Conservation (phyloP, 306 rosid species). For the Castanopsis chinensis region DNA sequence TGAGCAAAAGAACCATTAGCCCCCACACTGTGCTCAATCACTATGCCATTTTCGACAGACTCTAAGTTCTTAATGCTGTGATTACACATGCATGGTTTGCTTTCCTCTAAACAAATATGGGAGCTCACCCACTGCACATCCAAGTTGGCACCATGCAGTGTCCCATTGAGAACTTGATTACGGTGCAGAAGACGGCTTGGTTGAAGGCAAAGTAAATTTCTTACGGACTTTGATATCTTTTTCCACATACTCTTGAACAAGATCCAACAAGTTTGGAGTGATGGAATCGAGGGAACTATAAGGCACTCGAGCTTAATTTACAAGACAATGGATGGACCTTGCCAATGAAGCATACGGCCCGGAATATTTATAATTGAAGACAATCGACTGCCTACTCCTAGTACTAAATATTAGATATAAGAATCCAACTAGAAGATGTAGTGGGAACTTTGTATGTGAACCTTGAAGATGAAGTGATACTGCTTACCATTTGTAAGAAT, state of each 20-base stretch:
- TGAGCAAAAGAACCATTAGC: constrained; percentile 54
- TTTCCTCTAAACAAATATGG: constrained; percentile 53
- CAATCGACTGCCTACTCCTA: background rate
- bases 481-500: no score
- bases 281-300: background rate
- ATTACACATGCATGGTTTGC: constrained; percentile 31
- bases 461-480: no score
- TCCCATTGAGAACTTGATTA: constrained; percentile 23
- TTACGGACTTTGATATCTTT: constrained; percentile 32
- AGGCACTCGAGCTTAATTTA: background rate
- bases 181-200: constrained; percentile 20
- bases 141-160: constrained; percentile 26
- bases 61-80: constrained; percentile 12
- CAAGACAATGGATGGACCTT: background rate
- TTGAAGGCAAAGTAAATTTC: constrained; percentile 7
- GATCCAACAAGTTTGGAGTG: background rate
- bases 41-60: constrained; percentile 10
- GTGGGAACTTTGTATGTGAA: no score
- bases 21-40: constrained; percentile 21
- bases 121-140: constrained; percentile 23
- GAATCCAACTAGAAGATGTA: background rate
- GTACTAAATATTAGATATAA: background rate
- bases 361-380: background rate
- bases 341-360: background rate
- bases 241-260: background rate